Evolutionary conservation across 495 filamentous ascomycete genomes (phyloP).

Genomic region (Neurospora sp.): DNA sequence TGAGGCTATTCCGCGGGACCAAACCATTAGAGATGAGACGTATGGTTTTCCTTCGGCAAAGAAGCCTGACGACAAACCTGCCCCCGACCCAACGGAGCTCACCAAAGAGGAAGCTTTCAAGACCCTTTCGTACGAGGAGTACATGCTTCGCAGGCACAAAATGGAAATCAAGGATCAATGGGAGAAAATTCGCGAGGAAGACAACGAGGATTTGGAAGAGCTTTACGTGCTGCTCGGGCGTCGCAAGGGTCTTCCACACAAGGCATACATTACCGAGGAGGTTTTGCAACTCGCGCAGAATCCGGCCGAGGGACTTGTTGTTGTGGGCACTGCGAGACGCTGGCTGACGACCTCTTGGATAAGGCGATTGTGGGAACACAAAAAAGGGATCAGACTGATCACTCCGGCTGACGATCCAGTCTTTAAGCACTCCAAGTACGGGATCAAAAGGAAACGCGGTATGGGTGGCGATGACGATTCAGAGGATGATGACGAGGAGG

Average conservation of each 20-base stretch:
- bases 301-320: neutral
- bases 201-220: neutral
- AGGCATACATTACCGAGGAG: neutral
- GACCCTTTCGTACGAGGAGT: neutral
- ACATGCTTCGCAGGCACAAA: neutral
- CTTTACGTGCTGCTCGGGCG: neutral
- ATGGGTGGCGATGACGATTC: neutral
- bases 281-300: neutral
- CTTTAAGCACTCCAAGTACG: neutral
- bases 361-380: neutral
- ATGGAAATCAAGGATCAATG: neutral
- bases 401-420: neutral
- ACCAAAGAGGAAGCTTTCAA: neutral
- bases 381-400: neutral
- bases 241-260: neutral
- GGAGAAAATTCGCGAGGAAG: neutral
- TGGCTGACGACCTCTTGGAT: neutral
- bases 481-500: neutral
- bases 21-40: neutral
- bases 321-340: neutral
- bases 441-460: neutral
- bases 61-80: neutral
- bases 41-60: neutral
- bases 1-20: neutral
- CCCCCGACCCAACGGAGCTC: neutral